Percentiles rank a stretch among this genome's conserved stretches.
phyloP scores from a whole-genome alignment of 257 asterid species.

The Jasminum sambac region DNA sequence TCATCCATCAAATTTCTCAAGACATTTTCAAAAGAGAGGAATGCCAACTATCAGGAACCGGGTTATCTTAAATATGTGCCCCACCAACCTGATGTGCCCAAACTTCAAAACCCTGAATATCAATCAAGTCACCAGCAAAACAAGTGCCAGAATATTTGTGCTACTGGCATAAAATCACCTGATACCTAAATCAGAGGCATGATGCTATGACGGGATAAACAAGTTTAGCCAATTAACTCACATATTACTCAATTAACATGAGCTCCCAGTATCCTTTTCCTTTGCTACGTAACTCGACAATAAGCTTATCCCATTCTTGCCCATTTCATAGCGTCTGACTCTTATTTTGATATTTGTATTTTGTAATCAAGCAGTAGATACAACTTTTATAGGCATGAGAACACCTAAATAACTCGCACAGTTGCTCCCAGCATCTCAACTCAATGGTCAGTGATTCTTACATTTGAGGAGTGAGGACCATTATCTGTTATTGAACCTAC shows the following conservation, averaged over 20 bases:
- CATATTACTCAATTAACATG: neutral
- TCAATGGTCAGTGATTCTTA: neutral
- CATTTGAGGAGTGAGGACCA: too few species aligned
- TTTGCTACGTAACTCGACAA: neutral
- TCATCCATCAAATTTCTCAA: neutral
- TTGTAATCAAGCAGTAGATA: neutral
- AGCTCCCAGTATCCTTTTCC: neutral
- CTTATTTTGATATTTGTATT: neutral
- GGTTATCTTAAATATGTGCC: neutral
- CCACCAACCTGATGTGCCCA: neutral
- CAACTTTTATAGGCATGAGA: neutral
- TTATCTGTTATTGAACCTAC: too few species aligned
- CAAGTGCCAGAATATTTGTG: neutral
- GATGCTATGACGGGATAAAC: neutral
- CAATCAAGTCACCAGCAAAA: neutral
- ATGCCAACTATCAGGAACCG: neutral
- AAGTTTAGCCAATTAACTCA: neutral
- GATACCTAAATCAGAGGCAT: neutral
- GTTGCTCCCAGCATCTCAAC: conserved; percentile 2
- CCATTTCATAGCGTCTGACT: neutral
- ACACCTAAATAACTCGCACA: neutral
- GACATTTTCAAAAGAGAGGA: neutral
- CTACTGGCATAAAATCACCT: neutral
- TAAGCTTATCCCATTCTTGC: neutral
- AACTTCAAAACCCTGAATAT: conserved; percentile 1